Conservation (phyloP, 169 alveolate genomes). For the Eimeria necatrix region DNA sequence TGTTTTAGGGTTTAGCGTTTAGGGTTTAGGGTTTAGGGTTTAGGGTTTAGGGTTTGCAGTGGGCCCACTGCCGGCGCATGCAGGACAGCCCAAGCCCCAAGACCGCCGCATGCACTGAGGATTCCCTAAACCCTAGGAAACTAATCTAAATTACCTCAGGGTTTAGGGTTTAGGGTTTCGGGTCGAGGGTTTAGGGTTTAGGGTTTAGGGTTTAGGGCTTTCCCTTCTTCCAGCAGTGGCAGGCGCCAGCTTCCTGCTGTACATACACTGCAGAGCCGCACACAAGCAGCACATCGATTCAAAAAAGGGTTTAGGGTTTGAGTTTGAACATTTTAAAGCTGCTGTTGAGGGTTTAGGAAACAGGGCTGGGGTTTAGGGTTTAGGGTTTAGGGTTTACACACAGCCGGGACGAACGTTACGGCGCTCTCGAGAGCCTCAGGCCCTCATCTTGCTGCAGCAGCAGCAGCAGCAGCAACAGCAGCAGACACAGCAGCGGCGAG, state of each 20-base stretch:
- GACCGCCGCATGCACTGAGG: too few species aligned
- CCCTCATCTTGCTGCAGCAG: too few species aligned
- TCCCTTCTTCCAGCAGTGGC: too few species aligned
- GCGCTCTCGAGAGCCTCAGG: too few species aligned
- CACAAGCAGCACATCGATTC: neutral
- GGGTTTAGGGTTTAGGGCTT: neutral
- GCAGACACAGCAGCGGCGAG: neutral
- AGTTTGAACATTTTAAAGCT: too few species aligned
- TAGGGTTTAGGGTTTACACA: neutral
- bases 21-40: slow-evolving; percentile 7
- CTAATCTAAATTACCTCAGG: too few species aligned
- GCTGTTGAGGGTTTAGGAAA: too few species aligned
- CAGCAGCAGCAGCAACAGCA: neutral
- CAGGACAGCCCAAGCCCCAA: too few species aligned
- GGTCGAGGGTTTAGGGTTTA: slow-evolving; percentile 25
- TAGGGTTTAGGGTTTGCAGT: slow-evolving; percentile 29
- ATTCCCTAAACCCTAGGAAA: too few species aligned
- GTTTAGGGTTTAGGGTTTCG: neutral
- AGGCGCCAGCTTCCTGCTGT: too few species aligned
- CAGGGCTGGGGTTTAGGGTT: too few species aligned
- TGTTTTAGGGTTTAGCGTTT: neutral
- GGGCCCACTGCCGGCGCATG: too few species aligned
- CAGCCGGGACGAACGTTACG: neutral
- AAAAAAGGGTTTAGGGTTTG: neutral
- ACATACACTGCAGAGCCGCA: slow-evolving; percentile 30